Evolutionary conservation across 305 asterid genomes (phyloP).

Genomic region (Fraxinus sp.): DNA sequence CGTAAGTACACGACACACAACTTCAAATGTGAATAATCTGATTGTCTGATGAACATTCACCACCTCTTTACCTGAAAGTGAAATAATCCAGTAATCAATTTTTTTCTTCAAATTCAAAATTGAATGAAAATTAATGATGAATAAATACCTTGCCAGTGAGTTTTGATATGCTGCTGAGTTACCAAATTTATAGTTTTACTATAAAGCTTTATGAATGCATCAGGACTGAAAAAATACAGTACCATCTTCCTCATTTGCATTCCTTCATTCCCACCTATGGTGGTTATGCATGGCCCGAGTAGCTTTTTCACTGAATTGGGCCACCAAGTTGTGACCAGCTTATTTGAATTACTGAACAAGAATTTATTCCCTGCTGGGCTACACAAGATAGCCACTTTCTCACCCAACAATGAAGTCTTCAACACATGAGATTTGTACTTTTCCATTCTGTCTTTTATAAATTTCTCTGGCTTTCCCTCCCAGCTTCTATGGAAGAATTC

Average conservation of each 20-base stretch:
- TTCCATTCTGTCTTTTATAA: conserved; percentile 36
- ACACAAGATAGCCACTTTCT: conserved; percentile 43
- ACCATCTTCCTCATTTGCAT: conserved; percentile 56
- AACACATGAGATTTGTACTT: conserved; percentile 44
- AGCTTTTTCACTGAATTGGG: conserved; percentile 54
- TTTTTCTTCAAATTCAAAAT: neutral
- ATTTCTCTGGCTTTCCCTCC: conserved; percentile 50
- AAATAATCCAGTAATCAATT: neutral
- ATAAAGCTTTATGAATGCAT: conserved; percentile 54
- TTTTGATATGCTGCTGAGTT: conserved; percentile 52
- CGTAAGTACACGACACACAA: conserved; percentile 63
- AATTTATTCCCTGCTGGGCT: conserved; percentile 57
- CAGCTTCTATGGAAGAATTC: conserved; percentile 37
- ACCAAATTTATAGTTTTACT: conserved; percentile 55
- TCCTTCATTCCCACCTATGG: conserved; percentile 47
- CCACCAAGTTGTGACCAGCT: conserved; percentile 63
- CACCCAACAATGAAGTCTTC: conserved; percentile 54
- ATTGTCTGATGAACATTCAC: conserved; percentile 45
- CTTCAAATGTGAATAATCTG: conserved; percentile 50
- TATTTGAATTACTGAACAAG: conserved; percentile 56
- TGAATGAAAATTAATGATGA: neutral
- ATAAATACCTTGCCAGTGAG: conserved; percentile 60
- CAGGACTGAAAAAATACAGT: conserved; percentile 54
- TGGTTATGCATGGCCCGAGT: conserved; percentile 50
- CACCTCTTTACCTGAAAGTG: conserved; percentile 39